Base-by-base conservation (phyloP, 2,329 filamentous ascomycete species). In the Colletotrichum sp. region DNA sequence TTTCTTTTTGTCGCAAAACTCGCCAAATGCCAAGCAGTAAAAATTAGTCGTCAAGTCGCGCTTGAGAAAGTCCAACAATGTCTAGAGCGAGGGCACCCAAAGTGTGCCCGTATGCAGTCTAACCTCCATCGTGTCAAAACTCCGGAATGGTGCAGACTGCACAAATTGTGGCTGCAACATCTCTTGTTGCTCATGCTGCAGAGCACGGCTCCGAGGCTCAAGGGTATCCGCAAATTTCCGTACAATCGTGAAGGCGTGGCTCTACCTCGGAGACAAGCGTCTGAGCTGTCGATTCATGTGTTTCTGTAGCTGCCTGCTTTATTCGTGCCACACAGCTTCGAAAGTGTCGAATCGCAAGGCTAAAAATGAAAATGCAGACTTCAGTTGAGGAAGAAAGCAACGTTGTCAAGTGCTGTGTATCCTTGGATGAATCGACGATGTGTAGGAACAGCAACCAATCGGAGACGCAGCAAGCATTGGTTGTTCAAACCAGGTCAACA, bases 1-100 rank as follows among this genome's bases (percentile, higher is more conserved):
- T 71, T 75, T 62, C 57, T 76, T 63, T 64, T 76, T 69, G 30
- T 67, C 52, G 67, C 71, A 73, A 62, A 73, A 29, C 39, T 69
- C 73, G 59, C 64, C 61, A 62, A 67, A 72, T 75, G 69, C 69
- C 70, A 73, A 76, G 69, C 70, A 69, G 30, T 19, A 16, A 69
- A 73, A 39, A 76, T 76, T 65, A 76, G 64, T 73, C 70, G 70
- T 76, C 70, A 76, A 73, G 73, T 69, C 70, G 64, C 70, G 73
- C 70, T 69, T 65, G 70, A 76, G 70, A 63, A 73, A 73, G 70
- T 65, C 73, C 70, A 76, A 66, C 64, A 69, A 73, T 65, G 49
- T 73, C 63, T 69, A 65, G 44, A 61, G 29, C 25, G n/a, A 39
- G 59, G 34, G 71, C 64, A 65, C 30, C n/a, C 27, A 36, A 36